Conservation (phyloP, 192 early-diverging fungal species). For the Coemansia interrupta region DNA sequence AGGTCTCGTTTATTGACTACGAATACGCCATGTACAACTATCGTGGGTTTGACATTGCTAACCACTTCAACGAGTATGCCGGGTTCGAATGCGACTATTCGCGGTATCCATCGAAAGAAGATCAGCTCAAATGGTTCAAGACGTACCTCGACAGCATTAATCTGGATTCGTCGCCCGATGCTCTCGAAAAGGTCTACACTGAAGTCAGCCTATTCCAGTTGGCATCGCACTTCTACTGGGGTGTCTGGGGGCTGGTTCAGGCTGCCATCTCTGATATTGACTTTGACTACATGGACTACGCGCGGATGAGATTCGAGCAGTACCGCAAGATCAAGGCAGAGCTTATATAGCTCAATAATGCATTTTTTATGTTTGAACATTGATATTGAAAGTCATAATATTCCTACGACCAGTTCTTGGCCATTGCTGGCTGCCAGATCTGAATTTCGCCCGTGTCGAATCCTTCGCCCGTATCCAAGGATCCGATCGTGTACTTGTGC, state of each 20-base stretch:
- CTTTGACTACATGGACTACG: slow-evolving; percentile 93
- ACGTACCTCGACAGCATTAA: slow-evolving; percentile 59
- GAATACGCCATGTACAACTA: slow-evolving; percentile 85
- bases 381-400: too few relatives aligned
- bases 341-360: slow-evolving; percentile 9
- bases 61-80: slow-evolving; percentile 94
- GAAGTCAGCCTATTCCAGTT: slow-evolving; percentile 83
- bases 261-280: slow-evolving; percentile 87
- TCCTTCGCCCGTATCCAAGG: slow-evolving; percentile 22
- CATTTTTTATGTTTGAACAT: not conserved
- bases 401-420: slow-evolving; percentile 7
- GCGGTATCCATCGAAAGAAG: slow-evolving; percentile 69
- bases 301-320: slow-evolving; percentile 72
- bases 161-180: slow-evolving; percentile 48
- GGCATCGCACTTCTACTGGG: slow-evolving; percentile 94
- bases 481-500: slow-evolving; percentile 41
- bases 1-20: slow-evolving; percentile 86
- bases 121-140: slow-evolving; percentile 74
- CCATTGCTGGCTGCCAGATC: slow-evolving; percentile 36
- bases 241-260: slow-evolving; percentile 74
- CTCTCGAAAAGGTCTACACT: slow-evolving; percentile 61
- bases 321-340: slow-evolving; percentile 59
- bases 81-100: slow-evolving; percentile 94
- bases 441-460: slow-evolving; percentile 33
- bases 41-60: slow-evolving; percentile 92